Evolutionary conservation across 345 rosid species (phyloP).

Genomic region (Salix viminalis): DNA sequence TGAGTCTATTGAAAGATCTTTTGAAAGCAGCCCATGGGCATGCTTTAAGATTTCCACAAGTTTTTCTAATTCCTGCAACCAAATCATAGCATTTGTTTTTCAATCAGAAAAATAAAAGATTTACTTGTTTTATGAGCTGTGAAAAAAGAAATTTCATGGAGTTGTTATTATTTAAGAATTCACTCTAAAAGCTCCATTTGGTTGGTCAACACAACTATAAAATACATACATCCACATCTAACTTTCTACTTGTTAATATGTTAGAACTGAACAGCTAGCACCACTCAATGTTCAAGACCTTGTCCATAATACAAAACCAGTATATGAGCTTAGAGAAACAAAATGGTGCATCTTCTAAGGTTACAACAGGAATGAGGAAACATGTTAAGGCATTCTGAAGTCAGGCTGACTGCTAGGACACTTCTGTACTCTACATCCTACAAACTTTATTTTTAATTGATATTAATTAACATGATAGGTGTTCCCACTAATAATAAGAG

Average conservation of each 20-base stretch:
- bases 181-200: not conserved
- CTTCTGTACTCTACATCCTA: not conserved
- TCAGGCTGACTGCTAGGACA: not conserved
- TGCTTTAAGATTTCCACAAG: slow-evolving; percentile 70
- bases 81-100: slow-evolving; percentile 8
- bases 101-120: not conserved
- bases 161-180: not conserved
- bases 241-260: not conserved
- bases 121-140: not conserved
- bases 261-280: not conserved
- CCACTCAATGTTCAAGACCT: not conserved
- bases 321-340: not conserved
- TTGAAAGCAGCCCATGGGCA: slow-evolving; percentile 72
- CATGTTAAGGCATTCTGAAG: not conserved
- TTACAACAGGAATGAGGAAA: not conserved
- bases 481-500: not conserved
- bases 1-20: slow-evolving; percentile 76
- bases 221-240: not conserved
- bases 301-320: not conserved
- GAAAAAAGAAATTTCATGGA: not conserved
- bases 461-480: not conserved
- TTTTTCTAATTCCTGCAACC: slow-evolving; percentile 83
- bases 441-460: not conserved
- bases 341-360: not conserved
- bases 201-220: not conserved